phyloP scores from a whole-genome alignment of 495 filamentous ascomycete species.

The Thermochaetoides thermophila region DNA sequence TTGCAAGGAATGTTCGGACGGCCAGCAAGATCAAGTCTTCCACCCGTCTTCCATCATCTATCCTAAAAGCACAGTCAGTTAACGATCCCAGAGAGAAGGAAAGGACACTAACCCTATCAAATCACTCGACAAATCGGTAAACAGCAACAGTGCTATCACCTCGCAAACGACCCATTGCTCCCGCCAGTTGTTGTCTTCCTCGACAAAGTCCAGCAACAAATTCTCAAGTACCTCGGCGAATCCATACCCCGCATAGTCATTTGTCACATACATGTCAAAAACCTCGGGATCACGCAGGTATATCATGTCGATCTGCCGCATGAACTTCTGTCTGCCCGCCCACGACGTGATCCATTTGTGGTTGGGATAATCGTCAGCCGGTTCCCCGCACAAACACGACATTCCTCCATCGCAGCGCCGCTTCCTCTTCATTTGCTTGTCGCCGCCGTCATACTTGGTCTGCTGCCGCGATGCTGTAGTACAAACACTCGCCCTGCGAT shows the following conservation, averaged over 20 bases:
- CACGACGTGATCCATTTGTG: constrained; percentile 24
- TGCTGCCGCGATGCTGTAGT: too few species aligned
- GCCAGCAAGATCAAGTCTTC: constrained; percentile 9
- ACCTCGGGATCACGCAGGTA: constrained; percentile 18
- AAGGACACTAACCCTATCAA: constrained; percentile 2
- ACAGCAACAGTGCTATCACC: constrained; percentile 10
- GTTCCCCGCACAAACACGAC: constrained; percentile 28
- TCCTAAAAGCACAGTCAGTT: too few species aligned
- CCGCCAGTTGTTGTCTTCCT: constrained; percentile 14
- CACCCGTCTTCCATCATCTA: constrained; percentile 15
- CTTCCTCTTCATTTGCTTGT: too few species aligned
- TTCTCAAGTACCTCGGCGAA: constrained; percentile 22
- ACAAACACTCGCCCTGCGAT: too few species aligned
- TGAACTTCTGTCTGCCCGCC: constrained; percentile 18
- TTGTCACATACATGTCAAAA: constrained; percentile 23
- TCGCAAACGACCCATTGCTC: constrained; percentile 25
- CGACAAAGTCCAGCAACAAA: constrained; percentile 22
- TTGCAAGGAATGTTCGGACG: constrained; percentile 22
- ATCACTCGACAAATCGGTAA: constrained; percentile 1
- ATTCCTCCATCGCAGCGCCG: constrained; percentile 12
- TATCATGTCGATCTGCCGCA: constrained; percentile 6
- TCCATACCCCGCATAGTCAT: constrained; percentile 19
- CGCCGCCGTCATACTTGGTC: too few species aligned
- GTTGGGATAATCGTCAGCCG: constrained; percentile 23
- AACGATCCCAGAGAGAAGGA: too few species aligned